Evolutionary conservation across 352 stramenopile genomes (phyloP).

Genomic region (Elongisporangium prolatum): DNA sequence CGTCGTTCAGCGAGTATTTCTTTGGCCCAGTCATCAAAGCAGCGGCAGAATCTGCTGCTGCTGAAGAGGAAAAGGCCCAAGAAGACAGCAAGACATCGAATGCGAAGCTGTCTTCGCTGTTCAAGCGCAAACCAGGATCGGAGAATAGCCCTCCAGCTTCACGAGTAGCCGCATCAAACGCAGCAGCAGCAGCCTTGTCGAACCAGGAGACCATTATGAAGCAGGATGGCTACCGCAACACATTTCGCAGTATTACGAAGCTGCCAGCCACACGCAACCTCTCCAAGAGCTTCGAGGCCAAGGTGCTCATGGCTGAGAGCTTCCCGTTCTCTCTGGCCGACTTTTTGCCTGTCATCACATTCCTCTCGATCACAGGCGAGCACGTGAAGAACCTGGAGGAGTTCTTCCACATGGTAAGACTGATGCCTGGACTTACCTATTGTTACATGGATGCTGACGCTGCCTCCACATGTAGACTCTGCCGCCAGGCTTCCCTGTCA

Average conservation of each 20-base stretch:
- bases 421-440: slow-evolving; percentile 2
- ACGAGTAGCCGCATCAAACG: background rate
- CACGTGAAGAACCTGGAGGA: slow-evolving; percentile 78
- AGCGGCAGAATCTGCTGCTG: background rate
- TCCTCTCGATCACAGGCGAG: slow-evolving; percentile 69
- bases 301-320: slow-evolving; percentile 68
- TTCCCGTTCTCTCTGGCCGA: slow-evolving; percentile 71
- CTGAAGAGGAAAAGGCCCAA: background rate
- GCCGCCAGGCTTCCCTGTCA: slow-evolving; percentile 71
- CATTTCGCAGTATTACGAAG: slow-evolving; percentile 59
- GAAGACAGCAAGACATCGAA: slow-evolving; percentile 13
- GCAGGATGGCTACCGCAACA: slow-evolving; percentile 30
- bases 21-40: slow-evolving; percentile 3
- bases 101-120: slow-evolving; percentile 36
- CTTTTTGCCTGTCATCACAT: slow-evolving; percentile 74
- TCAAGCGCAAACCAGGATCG: slow-evolving; percentile 25
- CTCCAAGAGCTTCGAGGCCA: slow-evolving; percentile 71
- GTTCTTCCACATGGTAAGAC: slow-evolving; percentile 77
- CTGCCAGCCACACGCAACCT: slow-evolving; percentile 35
- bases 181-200: background rate
- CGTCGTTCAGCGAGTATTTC: slow-evolving; percentile 73
- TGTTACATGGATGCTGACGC: slow-evolving; percentile 1
- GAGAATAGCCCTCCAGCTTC: background rate
- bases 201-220: slow-evolving; percentile 5
- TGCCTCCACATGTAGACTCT: slow-evolving; percentile 42